These are phyloP conservation scores for Madurella fahalii DNA, from an alignment of 2,329 filamentous ascomycete genomes.

Conservation along the genomic window DNA sequence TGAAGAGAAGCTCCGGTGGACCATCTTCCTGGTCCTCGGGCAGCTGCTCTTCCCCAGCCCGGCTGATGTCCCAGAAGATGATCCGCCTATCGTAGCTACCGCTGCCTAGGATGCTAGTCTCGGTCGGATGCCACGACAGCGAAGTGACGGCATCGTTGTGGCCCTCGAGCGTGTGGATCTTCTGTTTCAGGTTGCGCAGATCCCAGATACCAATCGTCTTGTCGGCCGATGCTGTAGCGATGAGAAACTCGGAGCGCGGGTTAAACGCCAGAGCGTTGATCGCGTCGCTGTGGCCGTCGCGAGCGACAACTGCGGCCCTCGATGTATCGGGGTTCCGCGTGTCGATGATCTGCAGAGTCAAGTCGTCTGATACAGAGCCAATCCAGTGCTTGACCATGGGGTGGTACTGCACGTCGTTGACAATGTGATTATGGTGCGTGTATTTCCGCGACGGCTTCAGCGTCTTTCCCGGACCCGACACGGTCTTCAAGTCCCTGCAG, in stretches of 20 bases:
- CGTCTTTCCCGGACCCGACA: slow-evolving; percentile 56
- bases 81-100: slow-evolving; percentile 90
- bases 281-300: slow-evolving; percentile 78
- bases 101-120: slow-evolving; percentile 83
- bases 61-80: slow-evolving; percentile 93
- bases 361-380: slow-evolving; percentile 90
- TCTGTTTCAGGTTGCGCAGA: slow-evolving; percentile 82
- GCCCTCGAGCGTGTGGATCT: slow-evolving; percentile 83
- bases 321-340: slow-evolving; percentile 64
- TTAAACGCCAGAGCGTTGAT: slow-evolving; percentile 97
- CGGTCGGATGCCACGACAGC: slow-evolving; percentile 89
- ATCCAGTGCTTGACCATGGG: slow-evolving; percentile 80
- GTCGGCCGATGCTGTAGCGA: slow-evolving; percentile 91
- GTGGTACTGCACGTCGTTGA: slow-evolving; percentile 97
- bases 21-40: slow-evolving; percentile 95
- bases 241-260: slow-evolving; percentile 79
- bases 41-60: slow-evolving; percentile 88
- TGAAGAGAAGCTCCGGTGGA: slow-evolving; percentile 93
- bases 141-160: slow-evolving; percentile 89
- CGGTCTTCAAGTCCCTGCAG: slow-evolving; percentile 71
- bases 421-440: slow-evolving; percentile 82
- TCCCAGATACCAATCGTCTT: slow-evolving; percentile 97
- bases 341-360: slow-evolving; percentile 89
- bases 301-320: slow-evolving; percentile 64
- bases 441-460: slow-evolving; percentile 72